These are phyloP conservation scores for Hericium rajendrae DNA, from an alignment of 768 basidiomycete genomes.

Conservation along the genomic window DNA sequence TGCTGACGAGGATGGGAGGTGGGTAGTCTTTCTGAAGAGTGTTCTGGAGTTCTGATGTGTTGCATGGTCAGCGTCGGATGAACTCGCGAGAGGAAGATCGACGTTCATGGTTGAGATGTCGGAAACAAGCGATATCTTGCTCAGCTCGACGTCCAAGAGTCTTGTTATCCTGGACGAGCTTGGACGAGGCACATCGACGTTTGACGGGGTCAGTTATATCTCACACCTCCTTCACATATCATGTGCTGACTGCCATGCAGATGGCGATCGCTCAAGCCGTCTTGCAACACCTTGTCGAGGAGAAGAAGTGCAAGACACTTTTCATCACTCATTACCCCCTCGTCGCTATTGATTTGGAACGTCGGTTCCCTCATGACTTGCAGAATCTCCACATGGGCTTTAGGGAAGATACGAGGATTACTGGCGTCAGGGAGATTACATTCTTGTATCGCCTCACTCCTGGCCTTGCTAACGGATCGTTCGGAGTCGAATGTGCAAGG, in stretches of 20 bases:
- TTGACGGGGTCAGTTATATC: conserved; percentile 52
- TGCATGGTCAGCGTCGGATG: conserved; percentile 61
- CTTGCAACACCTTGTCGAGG: conserved; percentile 56
- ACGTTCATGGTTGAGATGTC: conserved; percentile 98
- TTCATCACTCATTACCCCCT: conserved; percentile 96
- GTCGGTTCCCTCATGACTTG: conserved; percentile 47
- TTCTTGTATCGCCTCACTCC: conserved; percentile 74
- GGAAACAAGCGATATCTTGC: conserved; percentile 85
- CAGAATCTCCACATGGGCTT: conserved; percentile 87
- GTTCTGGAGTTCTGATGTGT: not conserved
- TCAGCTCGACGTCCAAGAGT: conserved; percentile 61
- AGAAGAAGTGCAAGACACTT: conserved; percentile 58
- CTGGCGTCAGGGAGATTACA: conserved; percentile 70
- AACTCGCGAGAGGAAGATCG: conserved; percentile 75
- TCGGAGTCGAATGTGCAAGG: conserved; percentile 87
- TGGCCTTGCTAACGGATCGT: conserved; percentile 76
- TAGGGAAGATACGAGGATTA: conserved; percentile 53
- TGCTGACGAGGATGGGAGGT: conserved; percentile 89
- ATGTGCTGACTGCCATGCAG: conserved; percentile 27
- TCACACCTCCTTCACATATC: not conserved
- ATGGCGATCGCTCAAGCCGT: conserved; percentile 86
- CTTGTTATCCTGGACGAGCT: conserved; percentile 88
- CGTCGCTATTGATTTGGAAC: conserved; percentile 60
- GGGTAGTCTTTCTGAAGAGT: conserved; percentile 15
- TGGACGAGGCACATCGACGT: conserved; percentile 86